Base-by-base conservation (phyloP, 2,329 filamentous ascomycete species). In the Rutstroemia sp. region DNA sequence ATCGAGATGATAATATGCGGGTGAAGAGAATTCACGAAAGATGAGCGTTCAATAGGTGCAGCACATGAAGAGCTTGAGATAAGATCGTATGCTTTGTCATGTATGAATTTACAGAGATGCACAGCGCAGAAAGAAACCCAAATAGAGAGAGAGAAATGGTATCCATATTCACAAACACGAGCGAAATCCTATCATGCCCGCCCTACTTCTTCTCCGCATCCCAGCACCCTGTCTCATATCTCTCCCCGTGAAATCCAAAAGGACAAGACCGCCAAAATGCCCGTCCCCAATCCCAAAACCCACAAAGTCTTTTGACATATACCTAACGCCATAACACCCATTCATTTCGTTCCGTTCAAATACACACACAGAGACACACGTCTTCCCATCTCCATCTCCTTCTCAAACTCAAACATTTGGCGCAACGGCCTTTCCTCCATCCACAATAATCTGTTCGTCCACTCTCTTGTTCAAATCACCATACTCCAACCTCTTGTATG, bases 401-500 rank as follows among this genome's bases (percentile, higher is more conserved):
- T 19, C 12, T 25, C 19, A 45, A 7, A 4, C 19, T 47, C 44
- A 47, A 23, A 47, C 9, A 30, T 14, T 21, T 5, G 44, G 44
- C 16, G 44, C 44, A 16, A 23, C 44, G 16, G 21, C 21, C 23
- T 51, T 77, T 12, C 84, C 85, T 0, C 76, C 80, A 48, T 87
- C 82, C 45, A 88, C 83, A 55, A 88, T 80, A 49, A 86, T 79
- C 68, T 86, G 81, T 65, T 84, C 76, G 63, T 88, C 84, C 49
- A 87, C 71, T 38, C 75, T 77, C 57, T 70, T 72, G 44, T 76
- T 72, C 17, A 69, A 70, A 41, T 83, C 76, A 44, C 81, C 82
- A 61, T 80, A 76, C 68, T 97, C 92, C 16, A 95, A 76, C 50
- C 94, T 81, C 75, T 96, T 97, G 81, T 92, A 99, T 0, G 92